A percentile compares a stretch with the other conserved stretches of the same genome.
Evolutionary conservation across 208 protist genomes (phyloP).

Genomic region (Leishmania lainsoni): DNA sequence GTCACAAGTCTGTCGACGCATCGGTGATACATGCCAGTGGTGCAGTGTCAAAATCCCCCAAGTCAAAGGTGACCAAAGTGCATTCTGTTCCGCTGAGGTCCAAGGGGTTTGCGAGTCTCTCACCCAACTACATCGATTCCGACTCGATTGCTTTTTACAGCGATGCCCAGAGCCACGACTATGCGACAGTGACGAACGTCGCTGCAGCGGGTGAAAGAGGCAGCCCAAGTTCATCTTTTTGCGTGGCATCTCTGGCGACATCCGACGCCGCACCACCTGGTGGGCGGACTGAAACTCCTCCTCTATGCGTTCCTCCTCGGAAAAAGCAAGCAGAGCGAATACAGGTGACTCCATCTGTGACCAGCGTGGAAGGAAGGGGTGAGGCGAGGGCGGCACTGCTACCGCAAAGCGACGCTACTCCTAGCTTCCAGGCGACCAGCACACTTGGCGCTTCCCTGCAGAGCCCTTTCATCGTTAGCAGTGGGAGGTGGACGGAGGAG

Average conservation of each 20-base stretch:
- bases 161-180: background rate
- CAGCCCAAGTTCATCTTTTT: background rate
- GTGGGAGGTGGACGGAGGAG: background rate
- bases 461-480: slow-evolving; percentile 4
- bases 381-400: background rate
- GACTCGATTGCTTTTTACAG: slow-evolving; percentile 21
- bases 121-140: slow-evolving; percentile 16
- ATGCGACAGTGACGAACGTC: background rate
- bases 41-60: background rate
- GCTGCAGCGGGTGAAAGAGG: background rate
- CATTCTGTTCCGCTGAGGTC: too few relatives aligned
- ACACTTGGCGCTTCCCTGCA: slow-evolving; percentile 1
- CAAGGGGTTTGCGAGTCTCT: slow-evolving; percentile 20
- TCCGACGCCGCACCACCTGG: background rate
- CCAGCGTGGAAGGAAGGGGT: background rate
- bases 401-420: background rate
- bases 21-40: background rate
- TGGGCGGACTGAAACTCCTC: background rate
- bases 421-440: background rate
- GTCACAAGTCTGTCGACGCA: background rate
- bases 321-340: background rate
- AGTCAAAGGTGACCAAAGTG: too few relatives aligned
- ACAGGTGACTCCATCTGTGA: background rate
- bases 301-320: slow-evolving; percentile 4
- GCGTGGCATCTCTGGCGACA: background rate